Evolutionary conservation across 2,329 filamentous ascomycete genomes (phyloP), one percentile per base, ranked within the genome.

Genomic region (Hymenoscyphus occultus): DNA sequence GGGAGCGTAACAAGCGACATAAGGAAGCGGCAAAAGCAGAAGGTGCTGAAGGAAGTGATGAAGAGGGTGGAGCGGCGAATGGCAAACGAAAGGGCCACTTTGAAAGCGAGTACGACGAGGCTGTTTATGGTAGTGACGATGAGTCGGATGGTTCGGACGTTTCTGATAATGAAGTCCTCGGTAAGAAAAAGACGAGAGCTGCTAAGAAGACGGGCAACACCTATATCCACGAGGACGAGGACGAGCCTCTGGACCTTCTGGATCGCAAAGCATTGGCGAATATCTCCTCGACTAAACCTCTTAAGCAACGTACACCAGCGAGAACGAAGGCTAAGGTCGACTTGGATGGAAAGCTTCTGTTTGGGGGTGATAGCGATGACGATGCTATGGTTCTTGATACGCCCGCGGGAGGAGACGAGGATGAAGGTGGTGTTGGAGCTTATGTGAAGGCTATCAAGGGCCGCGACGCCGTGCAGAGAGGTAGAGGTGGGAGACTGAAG

Each of bases 201-300:
- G 77, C 81, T 67, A 78, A 86, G 74, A 87, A 86, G 77, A 86
- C 84, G 54, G 84, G 84, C 73, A 88, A 87, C 72, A 86, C 90
- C 0, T 99, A 95, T 78, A 98, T 99, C 72, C 86, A 97, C 67
- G 94, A 98, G 80, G 91, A 96, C 67, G 92, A 96, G 65, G 91
- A 96, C 72, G 95, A 98, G 77, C 95, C 95, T 1, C 88, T 99
- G 54, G 95, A 99, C 80, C 85, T 99, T 57, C 86, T 99, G 16
- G 94, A 95, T 74, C 90, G 92, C 67, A 90, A 89, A 75, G 92
- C 93, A 9, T 85, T 99, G 54, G 94, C 92, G 62, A 95, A 92
- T 76, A 97, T 99, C 73, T 97, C 93, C 2, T 92, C 91, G 5
- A 97, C 92, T 12, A 94, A 93, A 77, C 94, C 93, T 3, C 78